Percentiles rank a stretch among this genome's conserved stretches.
Evolutionary conservation across 306 rosid species (phyloP).

Genomic region (Gleditsia sinensis): DNA sequence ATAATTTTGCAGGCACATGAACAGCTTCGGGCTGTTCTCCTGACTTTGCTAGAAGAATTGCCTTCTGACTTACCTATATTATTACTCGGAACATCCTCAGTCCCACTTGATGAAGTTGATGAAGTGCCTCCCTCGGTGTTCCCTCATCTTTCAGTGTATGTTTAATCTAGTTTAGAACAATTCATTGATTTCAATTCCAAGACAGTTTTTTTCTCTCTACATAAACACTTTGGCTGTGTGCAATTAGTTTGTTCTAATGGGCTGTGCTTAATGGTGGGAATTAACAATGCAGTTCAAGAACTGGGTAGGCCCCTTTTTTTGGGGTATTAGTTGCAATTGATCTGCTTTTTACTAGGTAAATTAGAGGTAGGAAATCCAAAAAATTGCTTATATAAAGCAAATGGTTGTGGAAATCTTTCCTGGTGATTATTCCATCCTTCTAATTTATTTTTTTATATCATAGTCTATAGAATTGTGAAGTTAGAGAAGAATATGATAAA

Average conservation of each 20-base stretch:
- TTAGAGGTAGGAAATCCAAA: not conserved
- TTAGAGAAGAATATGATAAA: too few relatives aligned
- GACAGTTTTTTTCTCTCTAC: not conserved
- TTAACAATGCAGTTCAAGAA: conserved; percentile 5
- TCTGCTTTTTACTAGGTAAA: not conserved
- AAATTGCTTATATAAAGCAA: not conserved
- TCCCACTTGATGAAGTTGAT: conserved; percentile 67
- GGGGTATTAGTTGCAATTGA: not conserved
- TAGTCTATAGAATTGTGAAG: not conserved
- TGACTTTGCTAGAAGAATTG: conserved; percentile 84
- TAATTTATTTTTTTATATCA: conserved; percentile 21
- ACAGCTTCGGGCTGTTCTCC: conserved; percentile 90
- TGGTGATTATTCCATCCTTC: not conserved
- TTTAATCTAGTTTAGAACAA: conserved; percentile 32
- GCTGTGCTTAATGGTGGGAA: conserved; percentile 12
- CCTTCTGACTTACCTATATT: conserved; percentile 87
- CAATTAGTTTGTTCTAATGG: conserved; percentile 17
- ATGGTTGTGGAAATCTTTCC: conserved; percentile 9
- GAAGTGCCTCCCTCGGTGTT: conserved; percentile 70
- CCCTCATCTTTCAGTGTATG: conserved; percentile 71
- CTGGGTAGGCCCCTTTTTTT: not conserved
- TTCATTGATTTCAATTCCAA: conserved; percentile 9
- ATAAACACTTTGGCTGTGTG: not conserved
- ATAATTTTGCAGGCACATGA: conserved; percentile 79
- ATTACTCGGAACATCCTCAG: conserved; percentile 80